phyloP scores from a whole-genome alignment of 2,329 filamentous ascomycete species.

The Penicillium sp. region DNA sequence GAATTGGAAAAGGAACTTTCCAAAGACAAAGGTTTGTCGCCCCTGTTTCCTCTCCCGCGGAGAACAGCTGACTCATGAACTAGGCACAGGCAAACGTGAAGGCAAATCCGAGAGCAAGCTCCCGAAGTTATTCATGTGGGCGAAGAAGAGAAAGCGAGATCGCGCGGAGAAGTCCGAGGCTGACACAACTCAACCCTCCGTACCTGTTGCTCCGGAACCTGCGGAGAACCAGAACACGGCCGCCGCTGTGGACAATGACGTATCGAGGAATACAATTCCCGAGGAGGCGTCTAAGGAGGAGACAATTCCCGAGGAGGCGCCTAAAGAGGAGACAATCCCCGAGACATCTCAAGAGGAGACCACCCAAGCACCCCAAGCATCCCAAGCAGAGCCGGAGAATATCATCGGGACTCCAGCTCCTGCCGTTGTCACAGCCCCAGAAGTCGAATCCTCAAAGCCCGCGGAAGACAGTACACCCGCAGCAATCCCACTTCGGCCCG shows the following conservation, averaged over 20 bases:
- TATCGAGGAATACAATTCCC: background rate
- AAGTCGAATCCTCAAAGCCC: background rate
- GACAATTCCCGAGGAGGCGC: background rate
- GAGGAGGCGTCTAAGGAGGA: background rate
- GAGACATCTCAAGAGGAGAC: background rate
- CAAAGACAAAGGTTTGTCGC: slow-evolving; percentile 27
- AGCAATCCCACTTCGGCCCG: background rate
- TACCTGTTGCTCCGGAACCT: slow-evolving; percentile 3
- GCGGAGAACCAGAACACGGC: background rate
- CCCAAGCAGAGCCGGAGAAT: too few species aligned
- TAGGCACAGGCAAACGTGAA: slow-evolving; percentile 18
- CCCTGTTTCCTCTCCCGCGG: background rate
- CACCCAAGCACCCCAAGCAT: too few species aligned
- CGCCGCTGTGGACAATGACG: background rate
- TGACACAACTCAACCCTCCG: slow-evolving; percentile 2
- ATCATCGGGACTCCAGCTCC: background rate
- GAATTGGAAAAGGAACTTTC: slow-evolving; percentile 29
- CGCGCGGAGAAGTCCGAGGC: slow-evolving; percentile 15
- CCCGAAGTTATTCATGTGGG: slow-evolving; percentile 28
- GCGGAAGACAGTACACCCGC: background rate
- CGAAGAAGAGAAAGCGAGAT: slow-evolving; percentile 27
- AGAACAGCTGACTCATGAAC: background rate
- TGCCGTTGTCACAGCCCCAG: background rate
- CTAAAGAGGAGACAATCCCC: background rate
- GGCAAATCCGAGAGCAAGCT: slow-evolving; percentile 17